Percentiles rank a stretch among this genome's conserved stretches.
Conservation (phyloP, 1,284 basidiomycete species). For the Cutaneotrichosporon sp. region DNA sequence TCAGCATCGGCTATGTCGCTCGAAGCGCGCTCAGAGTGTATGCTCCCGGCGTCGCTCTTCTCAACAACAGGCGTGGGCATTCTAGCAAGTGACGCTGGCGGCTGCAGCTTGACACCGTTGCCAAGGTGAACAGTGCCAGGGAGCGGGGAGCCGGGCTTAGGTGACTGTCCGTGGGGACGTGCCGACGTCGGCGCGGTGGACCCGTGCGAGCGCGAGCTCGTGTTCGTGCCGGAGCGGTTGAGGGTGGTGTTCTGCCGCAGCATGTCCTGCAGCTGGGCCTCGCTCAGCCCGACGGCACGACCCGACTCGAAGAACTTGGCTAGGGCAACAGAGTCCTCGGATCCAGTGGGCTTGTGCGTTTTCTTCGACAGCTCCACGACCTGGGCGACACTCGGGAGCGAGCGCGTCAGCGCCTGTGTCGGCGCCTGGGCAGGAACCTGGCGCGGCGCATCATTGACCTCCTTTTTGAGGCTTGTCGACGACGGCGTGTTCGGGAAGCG, state of each 20-base stretch:
- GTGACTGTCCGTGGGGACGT: slow-evolving; percentile 3
- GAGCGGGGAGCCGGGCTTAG: background rate
- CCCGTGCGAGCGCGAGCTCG: slow-evolving; percentile 14
- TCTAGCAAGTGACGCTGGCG: background rate
- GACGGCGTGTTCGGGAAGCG: slow-evolving; percentile 13
- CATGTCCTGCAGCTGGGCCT: slow-evolving; percentile 41
- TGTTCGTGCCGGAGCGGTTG: slow-evolving; percentile 15
- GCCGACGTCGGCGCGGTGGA: slow-evolving; percentile 10
- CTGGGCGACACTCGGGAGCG: background rate
- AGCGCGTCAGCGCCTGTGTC: background rate
- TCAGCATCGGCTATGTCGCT: slow-evolving; percentile 12
- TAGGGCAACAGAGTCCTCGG: slow-evolving; percentile 32
- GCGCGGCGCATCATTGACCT: background rate
- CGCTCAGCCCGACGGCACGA: slow-evolving; percentile 39
- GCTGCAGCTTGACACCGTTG: slow-evolving; percentile 8
- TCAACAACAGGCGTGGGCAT: slow-evolving; percentile 21
- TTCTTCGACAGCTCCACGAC: slow-evolving; percentile 12
- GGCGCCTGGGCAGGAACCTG: background rate
- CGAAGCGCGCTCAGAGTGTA: slow-evolving; percentile 4
- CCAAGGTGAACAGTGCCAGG: background rate
- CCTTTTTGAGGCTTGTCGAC: background rate
- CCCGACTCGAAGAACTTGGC: slow-evolving; percentile 44
- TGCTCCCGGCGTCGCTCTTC: slow-evolving; percentile 5
- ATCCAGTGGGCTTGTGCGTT: slow-evolving; percentile 13
- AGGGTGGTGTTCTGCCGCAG: slow-evolving; percentile 33